Percentiles rank a stretch among this genome's conserved stretches.
Evolutionary conservation across 352 stramenopile genomes (phyloP).

Genomic region (Pythium oligandrum): DNA sequence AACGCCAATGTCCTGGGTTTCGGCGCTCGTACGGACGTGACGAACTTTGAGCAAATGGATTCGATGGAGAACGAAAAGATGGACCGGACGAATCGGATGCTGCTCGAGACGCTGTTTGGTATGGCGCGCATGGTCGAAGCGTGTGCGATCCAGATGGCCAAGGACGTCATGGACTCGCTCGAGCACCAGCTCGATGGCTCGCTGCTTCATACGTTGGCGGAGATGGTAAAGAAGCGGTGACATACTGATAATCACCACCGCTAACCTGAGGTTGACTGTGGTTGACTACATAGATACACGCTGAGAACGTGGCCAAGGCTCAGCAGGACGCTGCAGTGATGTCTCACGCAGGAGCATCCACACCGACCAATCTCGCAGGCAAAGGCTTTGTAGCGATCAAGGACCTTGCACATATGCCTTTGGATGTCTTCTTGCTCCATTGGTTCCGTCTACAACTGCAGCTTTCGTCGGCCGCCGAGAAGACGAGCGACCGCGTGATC

Average conservation of each 20-base stretch:
- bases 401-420: conserved; percentile 61
- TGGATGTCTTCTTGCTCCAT: conserved; percentile 65
- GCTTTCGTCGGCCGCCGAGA: conserved; percentile 50
- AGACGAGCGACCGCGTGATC: conserved; percentile 57
- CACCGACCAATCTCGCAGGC: neutral
- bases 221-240: conserved; percentile 32
- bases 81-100: conserved; percentile 68
- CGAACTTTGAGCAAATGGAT: conserved; percentile 12
- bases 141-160: conserved; percentile 78
- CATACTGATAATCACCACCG: neutral
- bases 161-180: conserved; percentile 78
- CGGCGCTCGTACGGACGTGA: neutral
- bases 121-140: conserved; percentile 85
- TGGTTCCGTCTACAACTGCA: conserved; percentile 79
- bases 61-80: conserved; percentile 45
- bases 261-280: neutral
- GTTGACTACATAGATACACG: conserved; percentile 15
- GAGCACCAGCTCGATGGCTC: conserved; percentile 67
- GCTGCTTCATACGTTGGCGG: conserved; percentile 23
- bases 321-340: conserved; percentile 22
- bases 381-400: conserved; percentile 41
- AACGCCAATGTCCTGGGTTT: conserved; percentile 6
- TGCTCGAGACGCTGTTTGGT: conserved; percentile 76
- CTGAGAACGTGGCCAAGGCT: conserved; percentile 53
- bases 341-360: neutral